Base-by-base conservation (phyloP, 176 grass and related monocot species). In the Rhynchospora breviuscula region DNA sequence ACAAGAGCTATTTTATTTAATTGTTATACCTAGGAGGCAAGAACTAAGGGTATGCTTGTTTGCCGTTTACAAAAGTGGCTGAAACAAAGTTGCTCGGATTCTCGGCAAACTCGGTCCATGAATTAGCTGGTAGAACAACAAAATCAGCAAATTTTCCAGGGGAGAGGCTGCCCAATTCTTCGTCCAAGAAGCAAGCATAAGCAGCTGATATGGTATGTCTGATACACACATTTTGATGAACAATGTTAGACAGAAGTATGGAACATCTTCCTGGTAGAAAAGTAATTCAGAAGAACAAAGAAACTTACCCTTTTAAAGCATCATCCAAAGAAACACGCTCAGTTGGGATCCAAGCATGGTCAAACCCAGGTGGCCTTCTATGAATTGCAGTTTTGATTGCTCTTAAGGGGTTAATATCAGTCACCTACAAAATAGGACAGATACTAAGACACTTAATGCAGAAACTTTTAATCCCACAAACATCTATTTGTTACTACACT, bases 131-230 rank as follows among this genome's bases (percentile, higher is more conserved):
- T 54, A 99, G 23, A 18, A 93, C 88, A n/a, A 95, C 93, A 67
- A 95, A 99, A 83, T 99, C 93, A 5, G 96, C 96, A 25, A 88
- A 92, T 15, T 95, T 99, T 77, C 91, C 89, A 59, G 82, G 49
- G 6, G 89, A 90, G 10, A 99, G 78, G 84, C 96, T 99, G 77
- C 96, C 93, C 48, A 92, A 11, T 14, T 81, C 73, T 26, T 67
- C n/a, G 70, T 92, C 96, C 1, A 99, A 84, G 77, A 99, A 99
- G 85, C 89, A 88, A 9, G 96, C 93, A 9, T 93, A 87, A 12
- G 93, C 93, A 66, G 91, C 91, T 65, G 82, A 99, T 85, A 95
- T 89, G 3, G 91, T 95, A 17, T 91, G 93, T 80, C 96, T 99
- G 65, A 15, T 57, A 57, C 49, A 78, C 15, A 15, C 1, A 75